Evolutionary conservation across 805 yeast species (phyloP), one percentile per base, ranked within the genome.

Genomic region (Pichia thaimueangensis): DNA sequence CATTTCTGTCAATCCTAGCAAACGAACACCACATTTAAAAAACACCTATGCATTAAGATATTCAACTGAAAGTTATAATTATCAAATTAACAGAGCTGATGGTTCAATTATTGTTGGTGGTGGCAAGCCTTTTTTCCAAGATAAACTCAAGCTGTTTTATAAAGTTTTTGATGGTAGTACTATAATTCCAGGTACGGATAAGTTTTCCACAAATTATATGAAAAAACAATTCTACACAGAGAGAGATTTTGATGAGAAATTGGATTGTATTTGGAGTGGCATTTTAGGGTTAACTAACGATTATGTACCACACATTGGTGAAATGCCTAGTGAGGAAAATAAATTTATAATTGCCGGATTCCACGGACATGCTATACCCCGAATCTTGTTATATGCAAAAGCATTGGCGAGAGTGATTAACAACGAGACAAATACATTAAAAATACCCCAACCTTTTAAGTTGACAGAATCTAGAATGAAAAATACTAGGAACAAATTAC

Each of bases 331-430:
- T 1, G 58, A 58, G 24, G 48, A 53, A 28, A 56, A 61, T 41
- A 57, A 62, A 15, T 70, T 53, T 44, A 56, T 68, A 13, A 56
- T 62, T 47, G 74, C 75, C 5, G 77, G 77, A 0, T 72, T 69
- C 54, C 65, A 68, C 32, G 77, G 76, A 2, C 76, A 72, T 53
- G 77, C 76, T 19, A 70, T 72, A 75, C 74, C 76, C 27, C 56
- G 75, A 29, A 66, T 69, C 9, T 64, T 64, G 42, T 40, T 67
- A 7, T 49, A 61, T 33, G 73, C 70, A 13, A 64, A 67, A 42
- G 70, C 69, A 1, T 42, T 70, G 17, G 71, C 68, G 5, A 52
- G 53, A 11, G 5, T 39, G 8, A 46, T 44, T 3, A 28, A 45
- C 6, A 30, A 20, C 1, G 38, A 32, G 13, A 29, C 39, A 4